Conservation (phyloP, 306 rosid species). For the Lithocarpus polystachyus region DNA sequence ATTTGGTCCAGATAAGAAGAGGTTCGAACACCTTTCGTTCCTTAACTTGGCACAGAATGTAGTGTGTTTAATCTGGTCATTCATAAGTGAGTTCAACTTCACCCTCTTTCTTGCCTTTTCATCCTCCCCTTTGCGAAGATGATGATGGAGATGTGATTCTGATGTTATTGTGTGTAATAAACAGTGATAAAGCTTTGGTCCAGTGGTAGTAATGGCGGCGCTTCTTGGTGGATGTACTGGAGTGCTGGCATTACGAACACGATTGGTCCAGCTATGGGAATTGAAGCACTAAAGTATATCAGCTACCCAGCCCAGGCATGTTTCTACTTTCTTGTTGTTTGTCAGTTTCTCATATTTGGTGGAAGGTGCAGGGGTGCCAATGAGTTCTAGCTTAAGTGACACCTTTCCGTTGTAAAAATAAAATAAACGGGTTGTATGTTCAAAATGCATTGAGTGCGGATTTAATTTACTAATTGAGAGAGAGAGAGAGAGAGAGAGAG, state of each 20-base stretch:
- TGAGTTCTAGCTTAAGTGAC: too few relatives aligned
- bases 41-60: constrained; percentile 89
- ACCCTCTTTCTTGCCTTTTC: background rate
- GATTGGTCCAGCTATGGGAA: constrained; percentile 99
- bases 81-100: constrained; percentile 57
- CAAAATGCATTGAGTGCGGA: too few relatives aligned
- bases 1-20: constrained; percentile 66
- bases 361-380: background rate
- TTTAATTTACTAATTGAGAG: too few relatives aligned
- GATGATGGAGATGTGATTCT: background rate
- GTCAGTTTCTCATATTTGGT: background rate
- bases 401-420: too few relatives aligned
- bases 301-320: constrained; percentile 97
- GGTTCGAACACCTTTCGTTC: constrained; percentile 90
- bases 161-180: constrained; percentile 3
- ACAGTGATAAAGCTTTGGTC: constrained; percentile 89
- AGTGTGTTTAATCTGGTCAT: constrained; percentile 94
- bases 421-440: too few relatives aligned
- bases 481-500: too few relatives aligned
- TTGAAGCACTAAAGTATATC: constrained; percentile 92
- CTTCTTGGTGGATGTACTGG: constrained; percentile 93
- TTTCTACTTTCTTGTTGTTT: background rate
- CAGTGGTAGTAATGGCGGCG: constrained; percentile 58
- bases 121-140: background rate
- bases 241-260: constrained; percentile 97